Evolutionary conservation across 495 filamentous ascomycete genomes (phyloP).

Genomic region (Echria macrotheca): DNA sequence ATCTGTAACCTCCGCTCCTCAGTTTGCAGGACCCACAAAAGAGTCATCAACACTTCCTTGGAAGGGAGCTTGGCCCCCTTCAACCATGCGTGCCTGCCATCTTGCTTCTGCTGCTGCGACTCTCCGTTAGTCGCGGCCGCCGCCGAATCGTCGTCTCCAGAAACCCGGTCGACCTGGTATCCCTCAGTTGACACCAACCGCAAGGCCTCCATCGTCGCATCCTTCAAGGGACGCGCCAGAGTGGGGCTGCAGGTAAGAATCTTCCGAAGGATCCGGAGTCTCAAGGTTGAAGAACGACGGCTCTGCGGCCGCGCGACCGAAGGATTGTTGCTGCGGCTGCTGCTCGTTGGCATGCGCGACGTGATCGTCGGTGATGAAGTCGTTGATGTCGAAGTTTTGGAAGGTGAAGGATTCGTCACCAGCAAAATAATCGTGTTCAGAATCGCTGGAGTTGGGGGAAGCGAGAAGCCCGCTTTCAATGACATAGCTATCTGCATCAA

Average conservation of each 20-base stretch:
- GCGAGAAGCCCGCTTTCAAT: slow-evolving; percentile 71
- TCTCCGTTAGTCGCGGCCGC: slow-evolving; percentile 21
- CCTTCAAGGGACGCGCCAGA: slow-evolving; percentile 83
- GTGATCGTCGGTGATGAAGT: slow-evolving; percentile 48
- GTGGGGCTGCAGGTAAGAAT: slow-evolving; percentile 77
- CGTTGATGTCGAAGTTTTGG: slow-evolving; percentile 47
- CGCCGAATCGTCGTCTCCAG: slow-evolving; percentile 32
- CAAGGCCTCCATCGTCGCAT: slow-evolving; percentile 89
- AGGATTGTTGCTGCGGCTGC: slow-evolving; percentile 31
- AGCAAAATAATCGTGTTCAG: slow-evolving; percentile 83
- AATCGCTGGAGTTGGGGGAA: slow-evolving; percentile 57
- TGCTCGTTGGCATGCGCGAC: slow-evolving; percentile 26
- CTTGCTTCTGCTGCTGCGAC: slow-evolving; percentile 31
- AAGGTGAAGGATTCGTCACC: slow-evolving; percentile 63
- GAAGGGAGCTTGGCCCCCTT: slow-evolving; percentile 43
- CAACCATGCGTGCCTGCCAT: slow-evolving; percentile 35
- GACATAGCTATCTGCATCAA: slow-evolving; percentile 65
- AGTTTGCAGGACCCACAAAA: slow-evolving; percentile 47
- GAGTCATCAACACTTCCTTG: slow-evolving; percentile 46
- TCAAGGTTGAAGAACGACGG: slow-evolving; percentile 42
- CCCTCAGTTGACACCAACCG: slow-evolving; percentile 54
- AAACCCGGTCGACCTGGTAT: slow-evolving; percentile 35
- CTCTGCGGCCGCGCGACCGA: slow-evolving; percentile 34
- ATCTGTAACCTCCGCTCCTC: slow-evolving; percentile 37
- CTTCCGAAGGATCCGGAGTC: slow-evolving; percentile 46